A percentile compares a stretch with the other conserved stretches of the same genome.
Evolutionary conservation across 2,329 filamentous ascomycete genomes (phyloP).

Genomic region (Ophiosphaerella herpotricha): DNA sequence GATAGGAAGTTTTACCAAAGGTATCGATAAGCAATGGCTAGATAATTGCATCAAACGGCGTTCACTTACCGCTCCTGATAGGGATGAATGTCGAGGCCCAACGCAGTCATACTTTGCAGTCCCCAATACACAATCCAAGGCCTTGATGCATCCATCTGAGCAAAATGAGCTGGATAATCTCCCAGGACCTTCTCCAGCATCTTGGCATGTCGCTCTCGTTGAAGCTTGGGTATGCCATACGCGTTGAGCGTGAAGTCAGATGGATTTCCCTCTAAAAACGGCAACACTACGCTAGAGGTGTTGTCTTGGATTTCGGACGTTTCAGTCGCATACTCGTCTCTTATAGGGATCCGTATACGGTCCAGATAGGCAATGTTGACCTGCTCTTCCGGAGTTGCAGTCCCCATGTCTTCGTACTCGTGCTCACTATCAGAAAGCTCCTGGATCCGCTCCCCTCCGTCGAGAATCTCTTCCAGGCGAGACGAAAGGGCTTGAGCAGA

Average conservation of each 20-base stretch:
- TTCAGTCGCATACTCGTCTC: constrained; percentile 68
- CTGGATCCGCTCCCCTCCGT: constrained; percentile 35
- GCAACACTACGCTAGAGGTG: constrained; percentile 70
- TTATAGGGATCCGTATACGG: constrained; percentile 58
- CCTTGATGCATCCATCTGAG: constrained; percentile 79
- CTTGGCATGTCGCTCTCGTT: constrained; percentile 62
- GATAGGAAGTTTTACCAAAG: neutral
- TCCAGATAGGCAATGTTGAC: constrained; percentile 37
- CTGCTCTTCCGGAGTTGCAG: constrained; percentile 30
- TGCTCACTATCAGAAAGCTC: constrained; percentile 42
- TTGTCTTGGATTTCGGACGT: constrained; percentile 71
- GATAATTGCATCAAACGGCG: neutral
- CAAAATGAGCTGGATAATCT: constrained; percentile 70
- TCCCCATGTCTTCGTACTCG: constrained; percentile 46
- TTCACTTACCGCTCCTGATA: constrained; percentile 66
- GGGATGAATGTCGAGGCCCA: constrained; percentile 72
- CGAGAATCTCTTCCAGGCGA: constrained; percentile 33
- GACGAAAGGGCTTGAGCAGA: constrained; percentile 26
- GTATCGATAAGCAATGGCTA: no score
- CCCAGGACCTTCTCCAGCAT: constrained; percentile 64
- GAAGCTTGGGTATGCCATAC: constrained; percentile 75
- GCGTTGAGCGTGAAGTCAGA: constrained; percentile 64
- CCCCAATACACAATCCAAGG: constrained; percentile 97
- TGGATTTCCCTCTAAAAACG: constrained; percentile 64
- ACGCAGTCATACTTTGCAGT: constrained; percentile 71